A percentile compares a stretch with the other conserved stretches of the same genome.
phyloP scores from a whole-genome alignment of 2,329 filamentous ascomycete genomes.

The Tricladium varicosporioides region DNA sequence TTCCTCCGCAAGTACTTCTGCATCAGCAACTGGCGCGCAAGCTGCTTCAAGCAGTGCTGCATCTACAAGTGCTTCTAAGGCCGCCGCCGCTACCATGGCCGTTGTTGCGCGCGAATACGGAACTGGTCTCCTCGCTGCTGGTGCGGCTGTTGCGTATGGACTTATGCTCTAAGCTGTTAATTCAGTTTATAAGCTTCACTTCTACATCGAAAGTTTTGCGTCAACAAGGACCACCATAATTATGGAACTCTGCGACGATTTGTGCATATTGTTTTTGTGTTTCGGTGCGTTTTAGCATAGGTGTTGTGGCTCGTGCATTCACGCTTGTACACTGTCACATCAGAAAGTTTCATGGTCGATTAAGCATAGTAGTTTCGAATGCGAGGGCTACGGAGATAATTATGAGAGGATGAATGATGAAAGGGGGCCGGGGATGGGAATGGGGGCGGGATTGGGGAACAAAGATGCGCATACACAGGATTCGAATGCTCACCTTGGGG shows the following conservation, averaged over 20 bases:
- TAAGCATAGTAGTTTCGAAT: constrained; percentile 3
- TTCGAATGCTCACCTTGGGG: not conserved
- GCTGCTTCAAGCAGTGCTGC: constrained; percentile 22
- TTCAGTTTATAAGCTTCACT: not conserved
- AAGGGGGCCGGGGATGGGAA: constrained; percentile 7
- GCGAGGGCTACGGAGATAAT: constrained; percentile 10
- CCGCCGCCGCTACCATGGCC: constrained; percentile 44
- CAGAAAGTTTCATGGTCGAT: constrained; percentile 5
- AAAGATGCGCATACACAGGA: not conserved
- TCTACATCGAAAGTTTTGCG: constrained; percentile 11
- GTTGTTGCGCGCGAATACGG: constrained; percentile 41
- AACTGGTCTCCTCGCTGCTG: constrained; percentile 45
- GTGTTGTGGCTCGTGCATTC: constrained; percentile 32
- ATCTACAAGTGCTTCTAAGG: constrained; percentile 28
- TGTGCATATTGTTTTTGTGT: constrained; percentile 30
- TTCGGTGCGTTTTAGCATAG: constrained; percentile 32
- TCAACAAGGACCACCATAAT: constrained; percentile 3
- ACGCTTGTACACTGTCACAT: constrained; percentile 19
- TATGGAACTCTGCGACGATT: constrained; percentile 9
- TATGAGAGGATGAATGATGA: constrained; percentile 22
- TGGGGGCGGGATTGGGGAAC: not conserved
- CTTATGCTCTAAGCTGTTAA: constrained; percentile 48
- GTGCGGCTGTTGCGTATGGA: constrained; percentile 52
- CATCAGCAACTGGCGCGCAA: constrained; percentile 22
- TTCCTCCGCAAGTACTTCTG: constrained; percentile 42